Evolutionary conservation across 176 grass and related monocot species (phyloP).

Genomic region (Phoenix dactylifera): DNA sequence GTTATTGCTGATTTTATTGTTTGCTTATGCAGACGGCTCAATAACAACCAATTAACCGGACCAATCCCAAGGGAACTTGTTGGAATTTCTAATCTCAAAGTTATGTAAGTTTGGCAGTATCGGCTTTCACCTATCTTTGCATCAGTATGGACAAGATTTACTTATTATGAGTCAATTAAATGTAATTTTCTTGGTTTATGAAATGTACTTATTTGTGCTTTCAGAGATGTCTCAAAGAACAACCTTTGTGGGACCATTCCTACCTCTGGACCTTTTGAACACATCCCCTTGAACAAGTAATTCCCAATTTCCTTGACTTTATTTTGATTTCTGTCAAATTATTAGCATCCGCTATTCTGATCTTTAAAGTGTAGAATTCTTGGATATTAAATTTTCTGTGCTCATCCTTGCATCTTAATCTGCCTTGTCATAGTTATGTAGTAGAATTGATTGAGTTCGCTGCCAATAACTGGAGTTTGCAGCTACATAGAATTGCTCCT

Average conservation of each 20-base stretch:
- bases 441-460: no score
- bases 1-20: not conserved
- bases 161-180: no score
- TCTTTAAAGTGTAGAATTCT: no score
- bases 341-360: no score
- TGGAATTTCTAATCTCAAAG: conserved; percentile 69
- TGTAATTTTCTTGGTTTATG: no score
- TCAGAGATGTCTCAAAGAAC: conserved; percentile 88
- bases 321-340: no score
- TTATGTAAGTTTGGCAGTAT: conserved; percentile 63
- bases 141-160: no score
- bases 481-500: no score
- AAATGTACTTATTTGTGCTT: conserved; percentile 13
- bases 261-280: conserved; percentile 79
- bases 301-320: conserved; percentile 1
- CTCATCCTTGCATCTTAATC: no score
- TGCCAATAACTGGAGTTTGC: no score
- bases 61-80: conserved; percentile 84
- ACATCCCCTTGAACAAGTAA: conserved; percentile 93
- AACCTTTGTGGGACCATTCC: conserved; percentile 94
- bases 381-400: no score
- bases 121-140: not conserved
- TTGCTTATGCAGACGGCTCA: conserved; percentile 63
- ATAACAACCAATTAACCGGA: conserved; percentile 75
- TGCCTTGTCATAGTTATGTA: no score